Evolutionary conservation across 2,329 filamentous ascomycete species (phyloP), one percentile per base, ranked within the genome.

Genomic region (Fusarium solani-melongenae): DNA sequence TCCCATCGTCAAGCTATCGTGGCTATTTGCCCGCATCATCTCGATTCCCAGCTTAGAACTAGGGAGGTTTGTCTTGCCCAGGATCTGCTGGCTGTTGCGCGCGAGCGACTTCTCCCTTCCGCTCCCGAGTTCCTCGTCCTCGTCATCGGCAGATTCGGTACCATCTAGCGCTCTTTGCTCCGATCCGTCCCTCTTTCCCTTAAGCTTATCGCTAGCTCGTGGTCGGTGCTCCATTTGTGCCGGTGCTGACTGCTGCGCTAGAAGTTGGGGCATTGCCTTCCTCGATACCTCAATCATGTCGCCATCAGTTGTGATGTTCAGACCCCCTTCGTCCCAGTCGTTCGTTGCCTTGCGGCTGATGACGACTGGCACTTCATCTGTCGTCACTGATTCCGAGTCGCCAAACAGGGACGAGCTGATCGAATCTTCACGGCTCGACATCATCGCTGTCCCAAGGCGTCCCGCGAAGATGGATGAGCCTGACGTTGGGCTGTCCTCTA

Each of bases 1-100:
- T 12, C 83, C 82, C 14, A 88, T 61, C 1, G 86, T 86, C 63
- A 94, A 89, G 78, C 95, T 98, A 57, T 97, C 96, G 77, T 96
- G 93, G 79, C 94, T 98, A 81, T 98, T 97, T 22, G 96, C 97
- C 56, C 96, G 91, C 94, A 98, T 96, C 96, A 98, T 98, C 82
- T 98, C 96, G 58, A 95, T 96, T 2, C 95, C 95, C 2, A 98
- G 89, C 82, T 98, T 98, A 1, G 95, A 98, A 62, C 92, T 93
- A 14, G 93, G 92, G 27, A 93, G 87, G 39, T 87, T 86, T 17
- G 85, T 83, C 73, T 91, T 91, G 67, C 84, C 79, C 39, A 78
- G 72, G 61, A 80, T 67, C 11, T 81, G 79, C 62, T 83, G 83
- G 76, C 80, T 83, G 64, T 79, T 79, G 27, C 82, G 85, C 39